Evolutionary conservation across 192 early-diverging fungal species (phyloP).

Genomic region (Backusella australiensis): DNA sequence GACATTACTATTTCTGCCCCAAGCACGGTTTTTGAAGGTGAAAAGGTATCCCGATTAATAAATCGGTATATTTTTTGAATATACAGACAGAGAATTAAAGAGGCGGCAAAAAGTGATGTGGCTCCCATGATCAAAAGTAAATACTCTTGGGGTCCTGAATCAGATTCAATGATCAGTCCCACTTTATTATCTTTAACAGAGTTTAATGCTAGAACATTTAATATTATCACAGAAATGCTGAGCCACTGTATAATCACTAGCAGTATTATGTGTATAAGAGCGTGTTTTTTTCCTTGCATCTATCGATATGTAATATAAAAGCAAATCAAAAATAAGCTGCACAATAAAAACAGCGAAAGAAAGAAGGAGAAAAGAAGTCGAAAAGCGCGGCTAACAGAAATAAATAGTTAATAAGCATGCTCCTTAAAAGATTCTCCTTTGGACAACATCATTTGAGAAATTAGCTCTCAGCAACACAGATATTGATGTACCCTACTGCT

Average conservation of each 20-base stretch:
- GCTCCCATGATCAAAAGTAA: constrained; percentile 4
- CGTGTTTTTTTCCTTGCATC: not conserved
- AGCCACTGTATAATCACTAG: not conserved
- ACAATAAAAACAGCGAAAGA: not conserved
- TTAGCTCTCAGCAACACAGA: not conserved
- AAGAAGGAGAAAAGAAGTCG: not conserved
- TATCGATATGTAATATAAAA: not conserved
- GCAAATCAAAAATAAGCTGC: not conserved
- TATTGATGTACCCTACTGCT: not conserved
- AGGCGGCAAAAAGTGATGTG: not conserved
- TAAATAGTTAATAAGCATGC: not conserved
- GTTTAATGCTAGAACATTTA: not conserved
- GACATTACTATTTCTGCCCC: not conserved
- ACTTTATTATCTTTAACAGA: not conserved
- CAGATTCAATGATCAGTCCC: not conserved
- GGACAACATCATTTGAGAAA: not conserved
- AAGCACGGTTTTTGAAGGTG: not conserved
- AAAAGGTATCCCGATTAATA: not conserved
- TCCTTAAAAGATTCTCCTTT: not conserved
- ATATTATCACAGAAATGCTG: not conserved
- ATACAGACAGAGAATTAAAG: not conserved
- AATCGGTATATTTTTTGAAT: not conserved
- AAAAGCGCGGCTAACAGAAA: not conserved
- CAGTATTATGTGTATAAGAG: not conserved
- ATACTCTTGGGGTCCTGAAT: not conserved